A percentile compares a stretch with the other conserved stretches of the same genome.
These are phyloP conservation scores for Myrica gale DNA, from an alignment of 306 rosid genomes.

Conservation along the genomic window DNA sequence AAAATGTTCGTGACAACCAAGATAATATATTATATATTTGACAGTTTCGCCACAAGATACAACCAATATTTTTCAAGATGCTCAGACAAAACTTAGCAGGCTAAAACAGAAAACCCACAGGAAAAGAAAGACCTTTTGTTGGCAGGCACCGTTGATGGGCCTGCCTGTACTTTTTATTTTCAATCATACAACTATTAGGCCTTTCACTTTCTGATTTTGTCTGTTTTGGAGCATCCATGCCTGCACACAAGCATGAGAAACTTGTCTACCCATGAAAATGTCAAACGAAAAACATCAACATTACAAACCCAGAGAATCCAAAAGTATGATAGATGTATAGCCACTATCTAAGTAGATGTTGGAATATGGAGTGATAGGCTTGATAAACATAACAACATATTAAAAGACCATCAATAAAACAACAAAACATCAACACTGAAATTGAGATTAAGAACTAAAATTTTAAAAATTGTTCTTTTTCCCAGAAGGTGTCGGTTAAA, in stretches of 20 bases:
- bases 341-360: slow-evolving; percentile 2
- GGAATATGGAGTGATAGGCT: neutral
- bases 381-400: neutral
- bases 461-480: neutral
- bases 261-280: slow-evolving; percentile 5
- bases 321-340: neutral
- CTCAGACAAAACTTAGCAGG: neutral
- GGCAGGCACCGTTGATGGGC: slow-evolving; percentile 32
- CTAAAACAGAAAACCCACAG: neutral
- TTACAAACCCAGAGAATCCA: slow-evolving; percentile 4
- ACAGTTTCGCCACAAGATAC: neutral
- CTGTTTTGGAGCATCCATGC: slow-evolving; percentile 36
- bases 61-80: neutral
- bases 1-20: slow-evolving; percentile 17
- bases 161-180: slow-evolving; percentile 33
- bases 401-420: neutral
- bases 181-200: slow-evolving; percentile 13
- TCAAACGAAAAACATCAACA: slow-evolving; percentile 19
- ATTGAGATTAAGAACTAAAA: neutral
- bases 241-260: slow-evolving; percentile 36
- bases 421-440: neutral
- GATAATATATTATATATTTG: slow-evolving; percentile 12
- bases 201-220: slow-evolving; percentile 31
- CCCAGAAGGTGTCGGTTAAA: neutral
- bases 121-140: slow-evolving; percentile 35